Evolutionary conservation across 208 protist genomes (phyloP), one percentile per base, ranked within the genome.

Genomic region (Trypanosoma mega): DNA sequence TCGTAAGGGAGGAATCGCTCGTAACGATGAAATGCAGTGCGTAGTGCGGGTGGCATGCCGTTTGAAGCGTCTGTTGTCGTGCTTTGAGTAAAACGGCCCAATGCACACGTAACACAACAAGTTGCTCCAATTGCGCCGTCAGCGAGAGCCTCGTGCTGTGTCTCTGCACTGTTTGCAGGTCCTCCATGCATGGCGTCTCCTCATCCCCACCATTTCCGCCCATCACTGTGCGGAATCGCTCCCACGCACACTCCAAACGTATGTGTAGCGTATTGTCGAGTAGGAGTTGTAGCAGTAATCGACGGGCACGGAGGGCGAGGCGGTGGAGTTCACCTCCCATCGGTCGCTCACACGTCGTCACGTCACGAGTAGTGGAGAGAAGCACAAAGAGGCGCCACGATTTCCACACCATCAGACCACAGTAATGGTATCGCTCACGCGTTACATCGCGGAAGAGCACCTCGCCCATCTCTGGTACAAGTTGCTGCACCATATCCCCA

Each of bases 221-320:
- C n/a, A n/a, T n/a, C n/a, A n/a, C n/a, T n/a, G n/a, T n/a, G n/a
- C n/a, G n/a, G 30, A 87, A 78, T 60, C 79, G 73, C 1, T 77
- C 67, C 78, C 80, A 79, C 16, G 81, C 80, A 30, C 64, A 74
- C 44, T 85, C 68, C 1, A 93, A 57, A 20, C 74, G 72, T 61
- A 83, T 73, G 52, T 83, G 83, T 49, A 87, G 76, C 9, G 79
- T 89, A 62, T 78, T 82, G n/a, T 90, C 83, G 0, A 85, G 49
- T 47, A 94, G 76, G 44, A 85, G 69, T 18, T 72, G 70, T 12
- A 89, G 72, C 43, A 94, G 58, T 39, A 81, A 18, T 14, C 67
- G 26, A 64, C 79, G 84, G 2, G 83, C 87, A 11, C 68, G 45
- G 18, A 76, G 48, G 8, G 78, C 66, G 29, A 89, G 55, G 24